A percentile compares a stretch with the other conserved stretches of the same genome.
phyloP scores from a whole-genome alignment of 495 filamentous ascomycete species.

The Diplogelasinospora grovesii region DNA sequence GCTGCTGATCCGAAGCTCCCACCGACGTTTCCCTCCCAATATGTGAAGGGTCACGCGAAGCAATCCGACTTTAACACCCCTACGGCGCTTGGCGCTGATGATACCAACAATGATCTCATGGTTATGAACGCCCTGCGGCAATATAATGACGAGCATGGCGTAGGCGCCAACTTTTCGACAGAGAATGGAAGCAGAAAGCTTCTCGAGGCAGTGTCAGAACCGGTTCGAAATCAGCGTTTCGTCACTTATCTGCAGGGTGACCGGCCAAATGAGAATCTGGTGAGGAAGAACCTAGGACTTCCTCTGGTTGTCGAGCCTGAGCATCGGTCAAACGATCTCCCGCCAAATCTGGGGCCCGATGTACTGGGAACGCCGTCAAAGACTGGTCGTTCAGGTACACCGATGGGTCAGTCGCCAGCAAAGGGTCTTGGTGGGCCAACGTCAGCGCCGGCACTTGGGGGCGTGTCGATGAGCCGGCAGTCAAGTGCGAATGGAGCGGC shows the following conservation, averaged over 20 bases:
- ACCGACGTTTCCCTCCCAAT: constrained; percentile 51
- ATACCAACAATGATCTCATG: constrained; percentile 52
- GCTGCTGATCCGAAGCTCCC: constrained; percentile 51
- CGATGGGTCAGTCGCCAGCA: constrained; percentile 17
- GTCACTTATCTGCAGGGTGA: constrained; percentile 36
- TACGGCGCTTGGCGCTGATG: constrained; percentile 47
- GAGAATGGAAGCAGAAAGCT: constrained; percentile 39
- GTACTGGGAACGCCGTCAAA: constrained; percentile 20
- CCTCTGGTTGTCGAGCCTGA: constrained; percentile 29
- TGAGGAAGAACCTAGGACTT: constrained; percentile 35
- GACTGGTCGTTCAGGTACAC: constrained; percentile 21
- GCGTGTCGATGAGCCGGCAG: constrained; percentile 44
- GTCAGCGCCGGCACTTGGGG: constrained; percentile 16
- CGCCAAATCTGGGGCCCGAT: constrained; percentile 12
- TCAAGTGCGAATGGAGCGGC: constrained; percentile 41
- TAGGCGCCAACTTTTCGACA: constrained; percentile 36
- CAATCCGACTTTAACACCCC: constrained; percentile 38
- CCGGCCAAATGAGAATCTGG: constrained; percentile 36
- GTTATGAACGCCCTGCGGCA: constrained; percentile 47
- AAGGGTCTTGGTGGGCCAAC: constrained; percentile 15
- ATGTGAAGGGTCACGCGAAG: constrained; percentile 39
- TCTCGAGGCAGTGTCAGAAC: constrained; percentile 35
- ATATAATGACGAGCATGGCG: constrained; percentile 35
- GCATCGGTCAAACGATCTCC: not conserved
- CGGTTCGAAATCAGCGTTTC: constrained; percentile 27